Evolutionary conservation across 805 yeast genomes (phyloP), one percentile per base, ranked within the genome.

Genomic region (Saccharomycopsis capsularis): DNA sequence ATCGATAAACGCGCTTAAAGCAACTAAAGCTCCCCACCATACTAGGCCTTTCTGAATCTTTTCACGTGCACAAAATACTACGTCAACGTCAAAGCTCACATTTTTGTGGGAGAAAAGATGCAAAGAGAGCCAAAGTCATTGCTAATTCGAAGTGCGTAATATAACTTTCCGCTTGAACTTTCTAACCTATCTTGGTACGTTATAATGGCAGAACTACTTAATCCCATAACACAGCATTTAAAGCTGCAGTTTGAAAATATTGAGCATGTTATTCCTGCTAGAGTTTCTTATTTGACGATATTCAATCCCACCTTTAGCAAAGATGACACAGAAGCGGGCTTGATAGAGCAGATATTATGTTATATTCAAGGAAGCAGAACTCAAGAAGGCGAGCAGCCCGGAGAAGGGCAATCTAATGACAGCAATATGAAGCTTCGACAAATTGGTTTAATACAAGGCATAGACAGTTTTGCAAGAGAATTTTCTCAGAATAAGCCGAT

Each of bases 381-480:
- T n/a, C n/a, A n/a, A n/a, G 50, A 42, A 23, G 40, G 21, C 7
- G n/a, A n/a, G n/a, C n/a, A n/a, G n/a, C n/a, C n/a, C n/a, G 34
- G 16, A 24, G 30, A 7, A 46, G n/a, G 16, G 9, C n/a, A n/a
- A n/a, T 4, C 4, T 23, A 16, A 27, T 35, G 16, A 22, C 39
- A 39, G 16, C 42, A 47, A 52, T 34, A 40, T 46, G 1, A 42
- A 43, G 35, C 38, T 52, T 18, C 23, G 55, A 22, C 55, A 52
- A 29, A 37, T 52, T 16, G 55, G 55, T 2, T 39, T 52, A 4
- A 46, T 52, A 22, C 53, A 50, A 38, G 55, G 54, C 18, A 46
- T 52, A 16, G 24, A n/a, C 9, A 50, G 40, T 39, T 52, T 52
- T 47, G 48, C 54, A 3, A 36, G 36, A 13, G 55, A 52, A 7